Evolutionary conservation across 441 rosid species (phyloP), one percentile per base, ranked within the genome.

Genomic region (Gossypium gossypioides): DNA sequence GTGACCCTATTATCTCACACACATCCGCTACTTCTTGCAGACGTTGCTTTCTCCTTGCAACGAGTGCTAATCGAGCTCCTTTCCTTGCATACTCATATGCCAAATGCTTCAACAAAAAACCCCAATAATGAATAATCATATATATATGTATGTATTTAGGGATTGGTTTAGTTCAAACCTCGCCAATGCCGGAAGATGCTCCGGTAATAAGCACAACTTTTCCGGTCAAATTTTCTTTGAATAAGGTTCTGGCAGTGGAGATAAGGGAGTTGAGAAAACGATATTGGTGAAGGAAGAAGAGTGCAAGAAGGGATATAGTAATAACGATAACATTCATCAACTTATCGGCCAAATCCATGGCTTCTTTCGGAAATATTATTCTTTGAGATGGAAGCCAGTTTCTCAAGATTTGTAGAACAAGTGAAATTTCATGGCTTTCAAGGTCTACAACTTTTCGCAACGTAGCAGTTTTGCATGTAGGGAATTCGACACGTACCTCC

Each of bases 121-220:
- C 37, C 19, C 9, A 7, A 37, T 37, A 37, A 37, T 37, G 42
- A 37, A 40, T 40, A 40, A 40, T 40, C 3, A 40, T 8, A 40
- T 21, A 9, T 24, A 21, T 10, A 24, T 1, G 25, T 4, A 46
- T 0, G 4, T 1, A 7, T 37, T 37, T 37, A 63, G 8, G 63
- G 34, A 34, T 51, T 50, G 29, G 32, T 34, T 65, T 2, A 4
- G 24, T 5, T 12, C 64, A 58, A 37, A 83, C 96, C 89, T 89
- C 84, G 25, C 90, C 94, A 21, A 89, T 85, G 50, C 91, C 94
- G 0, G 91, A 87, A 50, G 92, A 85, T 54, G 90, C 88, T 68
- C 90, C 91, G 10, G 89, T 84, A 71, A 87, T 81, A 66, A 89
- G 87, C 6, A 86, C 69, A 1, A 85, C 95, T 79, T 91, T 85